These are phyloP conservation scores for Diplodia mutila DNA, from an alignment of 2,329 filamentous ascomycete genomes.

Conservation along the genomic window DNA sequence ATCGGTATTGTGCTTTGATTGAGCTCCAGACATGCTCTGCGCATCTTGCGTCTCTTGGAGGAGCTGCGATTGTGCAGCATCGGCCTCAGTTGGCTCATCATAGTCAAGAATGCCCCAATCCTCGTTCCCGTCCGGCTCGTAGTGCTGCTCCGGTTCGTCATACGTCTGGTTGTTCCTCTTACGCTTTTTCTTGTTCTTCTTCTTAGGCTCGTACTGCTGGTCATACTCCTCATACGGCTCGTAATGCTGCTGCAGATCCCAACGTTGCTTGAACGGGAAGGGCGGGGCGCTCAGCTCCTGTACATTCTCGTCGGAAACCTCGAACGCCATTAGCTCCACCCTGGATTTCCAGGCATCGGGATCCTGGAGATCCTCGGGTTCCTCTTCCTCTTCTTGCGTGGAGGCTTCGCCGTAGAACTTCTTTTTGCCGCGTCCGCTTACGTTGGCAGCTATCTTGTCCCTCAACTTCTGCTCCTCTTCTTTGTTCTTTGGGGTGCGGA, in stretches of 20 bases:
- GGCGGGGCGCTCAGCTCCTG: constrained; percentile 70
- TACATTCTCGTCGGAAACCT: constrained; percentile 67
- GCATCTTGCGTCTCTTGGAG: constrained; percentile 26
- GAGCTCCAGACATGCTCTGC: constrained; percentile 32
- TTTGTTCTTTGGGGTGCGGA: constrained; percentile 69
- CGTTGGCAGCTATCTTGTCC: constrained; percentile 52
- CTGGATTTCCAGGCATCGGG: constrained; percentile 72
- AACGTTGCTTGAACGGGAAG: constrained; percentile 87
- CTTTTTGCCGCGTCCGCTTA: constrained; percentile 27
- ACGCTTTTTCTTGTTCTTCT: constrained; percentile 54
- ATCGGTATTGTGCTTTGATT: background rate
- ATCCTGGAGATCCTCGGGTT: constrained; percentile 43
- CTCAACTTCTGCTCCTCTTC: constrained; percentile 68
- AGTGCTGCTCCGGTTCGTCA: constrained; percentile 37
- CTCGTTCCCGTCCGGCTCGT: constrained; percentile 32
- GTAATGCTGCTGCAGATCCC: constrained; percentile 75
- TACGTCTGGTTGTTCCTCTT: constrained; percentile 30
- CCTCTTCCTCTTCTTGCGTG: constrained; percentile 29
- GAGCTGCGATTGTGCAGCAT: constrained; percentile 37
- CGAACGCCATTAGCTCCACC: constrained; percentile 76
- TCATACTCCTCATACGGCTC: constrained; percentile 34
- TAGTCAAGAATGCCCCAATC: constrained; percentile 35
- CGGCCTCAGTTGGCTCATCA: constrained; percentile 35
- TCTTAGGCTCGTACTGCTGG: constrained; percentile 50
- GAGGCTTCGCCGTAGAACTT: constrained; percentile 24